phyloP scores from a whole-genome alignment of 2,329 filamentous ascomycete species.

The Ploettnerulaceae sp. region DNA sequence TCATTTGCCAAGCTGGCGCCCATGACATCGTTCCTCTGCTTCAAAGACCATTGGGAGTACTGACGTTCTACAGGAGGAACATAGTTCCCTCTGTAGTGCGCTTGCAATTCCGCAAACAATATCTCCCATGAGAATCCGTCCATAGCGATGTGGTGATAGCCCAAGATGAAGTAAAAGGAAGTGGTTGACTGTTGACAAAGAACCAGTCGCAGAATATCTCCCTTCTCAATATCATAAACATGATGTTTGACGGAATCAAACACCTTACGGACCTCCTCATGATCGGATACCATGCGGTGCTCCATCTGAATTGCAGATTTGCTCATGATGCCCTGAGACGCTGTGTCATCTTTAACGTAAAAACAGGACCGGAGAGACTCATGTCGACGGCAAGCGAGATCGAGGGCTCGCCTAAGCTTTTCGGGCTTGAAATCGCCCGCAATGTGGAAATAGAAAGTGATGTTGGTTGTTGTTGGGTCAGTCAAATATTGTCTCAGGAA shows the following conservation, averaged over 20 bases:
- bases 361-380: slow-evolving; percentile 29
- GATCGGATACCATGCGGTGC: too few species aligned
- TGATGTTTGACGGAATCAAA: background rate
- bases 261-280: background rate
- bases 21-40: slow-evolving; percentile 32
- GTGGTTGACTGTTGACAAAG: slow-evolving; percentile 3
- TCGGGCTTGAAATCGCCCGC: slow-evolving; percentile 21
- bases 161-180: slow-evolving; percentile 39
- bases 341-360: slow-evolving; percentile 9
- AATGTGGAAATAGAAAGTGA: slow-evolving; percentile 16
- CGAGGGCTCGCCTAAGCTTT: slow-evolving; percentile 20
- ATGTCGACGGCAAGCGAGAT: slow-evolving; percentile 20
- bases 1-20: slow-evolving; percentile 29
- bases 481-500: slow-evolving; percentile 23
- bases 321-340: slow-evolving; percentile 9
- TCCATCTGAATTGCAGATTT: background rate
- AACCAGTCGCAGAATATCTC: background rate
- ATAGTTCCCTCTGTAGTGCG: slow-evolving; percentile 36
- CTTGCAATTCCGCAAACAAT: slow-evolving; percentile 41
- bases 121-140: slow-evolving; percentile 42
- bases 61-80: slow-evolving; percentile 18
- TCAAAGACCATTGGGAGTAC: slow-evolving; percentile 35
- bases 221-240: background rate
- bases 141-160: slow-evolving; percentile 45
- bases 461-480: slow-evolving; percentile 27